phyloP scores from a whole-genome alignment of 345 rosid genomes.

The Raphanus raphanistrum region DNA sequence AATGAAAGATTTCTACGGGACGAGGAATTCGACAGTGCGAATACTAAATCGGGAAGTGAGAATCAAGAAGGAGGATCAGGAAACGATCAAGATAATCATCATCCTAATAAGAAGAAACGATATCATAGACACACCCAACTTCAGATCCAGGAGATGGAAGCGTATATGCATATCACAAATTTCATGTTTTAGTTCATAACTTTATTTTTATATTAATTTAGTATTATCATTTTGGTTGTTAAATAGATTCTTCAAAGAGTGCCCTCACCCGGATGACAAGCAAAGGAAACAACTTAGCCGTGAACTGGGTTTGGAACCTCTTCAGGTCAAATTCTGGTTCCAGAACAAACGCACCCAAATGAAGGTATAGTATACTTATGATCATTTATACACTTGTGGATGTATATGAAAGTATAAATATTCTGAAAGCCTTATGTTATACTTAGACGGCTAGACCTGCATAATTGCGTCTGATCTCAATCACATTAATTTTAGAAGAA shows the following conservation, averaged over 20 bases:
- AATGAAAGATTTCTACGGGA: conserved; percentile 30
- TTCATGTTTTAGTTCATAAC: neutral
- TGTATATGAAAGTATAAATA: neutral
- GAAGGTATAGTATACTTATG: conserved; percentile 56
- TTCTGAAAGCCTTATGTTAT: neutral
- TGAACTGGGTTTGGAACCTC: conserved; percentile 83
- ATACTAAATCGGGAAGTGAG: conserved; percentile 88
- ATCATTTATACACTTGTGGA: neutral
- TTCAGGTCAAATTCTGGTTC: conserved; percentile 98
- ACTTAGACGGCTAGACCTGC: neutral
- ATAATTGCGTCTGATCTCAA: conserved; percentile 1
- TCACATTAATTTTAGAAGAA: neutral
- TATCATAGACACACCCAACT: conserved; percentile 97
- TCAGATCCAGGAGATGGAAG: conserved; percentile 99
- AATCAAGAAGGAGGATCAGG: conserved; percentile 89
- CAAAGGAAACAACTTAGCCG: conserved; percentile 94
- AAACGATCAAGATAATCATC: conserved; percentile 74
- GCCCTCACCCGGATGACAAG: conserved; percentile 99
- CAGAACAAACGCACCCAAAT: conserved; percentile 98
- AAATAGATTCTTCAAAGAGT: conserved; percentile 73
- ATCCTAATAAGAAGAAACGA: conserved; percentile 80
- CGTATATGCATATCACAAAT: conserved; percentile 41
- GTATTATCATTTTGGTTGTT: neutral
- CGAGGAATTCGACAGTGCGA: conserved; percentile 51
- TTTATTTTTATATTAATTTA: neutral